Evolutionary conservation across 345 rosid genomes (phyloP), one percentile per base, ranked within the genome.

Genomic region (Melaleuca quinquenervia): DNA sequence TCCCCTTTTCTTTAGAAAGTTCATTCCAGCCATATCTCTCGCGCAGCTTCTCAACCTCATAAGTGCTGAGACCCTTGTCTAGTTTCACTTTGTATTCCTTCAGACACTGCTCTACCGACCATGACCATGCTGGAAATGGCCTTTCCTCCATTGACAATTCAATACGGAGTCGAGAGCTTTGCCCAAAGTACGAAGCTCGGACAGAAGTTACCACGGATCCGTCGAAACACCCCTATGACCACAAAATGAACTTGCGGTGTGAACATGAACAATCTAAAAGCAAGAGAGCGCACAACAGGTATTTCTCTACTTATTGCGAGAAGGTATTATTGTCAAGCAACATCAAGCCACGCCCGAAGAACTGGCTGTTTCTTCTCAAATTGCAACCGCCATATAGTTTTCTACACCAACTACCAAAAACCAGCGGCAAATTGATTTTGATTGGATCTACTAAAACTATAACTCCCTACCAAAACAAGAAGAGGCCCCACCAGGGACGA

Each of bases 1-100:
- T 94, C 36, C 98, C 98, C 91, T 95, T 94, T 92, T 92, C 96
- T 89, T 93, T 96, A 36, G 94, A 90, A 8, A 96, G 99, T 87
- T 96, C 99, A 87, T 96, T 96, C 94, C 93, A 94, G 20, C 98
- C 98, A 82, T 92, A 88, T 75, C 90, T 93, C 87, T 91, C 91
- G 11, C 91, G 95, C 84, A 90, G 93, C 91, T 86, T 94, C 91
- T 93, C 93, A 41, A 92, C 98, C 83, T 96, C 96, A 62, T 90
- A 87, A 74, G 86, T 86, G 83, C 90, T 88, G 85, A 95, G 84
- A 87, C 99, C 99, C 87, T 90, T 92, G 51, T 95, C 98, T 60
- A 91, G 86, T 85, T 90, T 93, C 84, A 95, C 98, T 53, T 88
- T 92, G 88, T 90, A 92, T 88, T 93, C 94, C 88, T 92, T 94